These are phyloP conservation scores for Ceratocystiopsis brevicomis DNA, from an alignment of 2,329 filamentous ascomycete genomes.

Conservation along the genomic window DNA sequence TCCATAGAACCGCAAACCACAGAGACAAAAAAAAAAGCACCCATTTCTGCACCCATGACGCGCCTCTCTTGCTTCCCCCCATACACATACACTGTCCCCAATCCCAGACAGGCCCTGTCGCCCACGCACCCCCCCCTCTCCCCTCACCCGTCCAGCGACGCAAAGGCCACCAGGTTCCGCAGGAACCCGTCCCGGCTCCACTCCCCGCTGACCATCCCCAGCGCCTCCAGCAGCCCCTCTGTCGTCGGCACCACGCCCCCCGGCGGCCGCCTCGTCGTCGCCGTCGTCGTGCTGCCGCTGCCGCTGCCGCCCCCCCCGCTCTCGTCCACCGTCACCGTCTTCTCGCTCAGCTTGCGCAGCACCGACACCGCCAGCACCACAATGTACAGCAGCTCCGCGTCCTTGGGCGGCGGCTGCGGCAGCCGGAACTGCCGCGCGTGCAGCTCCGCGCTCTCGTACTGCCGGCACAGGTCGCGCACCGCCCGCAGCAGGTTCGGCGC, in stretches of 20 bases:
- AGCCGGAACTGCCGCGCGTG: slow-evolving; percentile 13
- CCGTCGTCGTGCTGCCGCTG: slow-evolving; percentile 18
- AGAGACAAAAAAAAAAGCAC: no score
- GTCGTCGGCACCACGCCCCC: slow-evolving; percentile 44
- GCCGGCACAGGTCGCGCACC: slow-evolving; percentile 49
- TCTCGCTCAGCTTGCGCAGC: slow-evolving; percentile 49
- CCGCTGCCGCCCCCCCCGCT: no score
- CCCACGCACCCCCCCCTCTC: not conserved
- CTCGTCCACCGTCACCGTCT: slow-evolving; percentile 23
- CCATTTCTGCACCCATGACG: no score
- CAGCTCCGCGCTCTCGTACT: slow-evolving; percentile 26
- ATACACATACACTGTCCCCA: no score
- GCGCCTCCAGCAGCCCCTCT: slow-evolving; percentile 46
- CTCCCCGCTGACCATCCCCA: slow-evolving; percentile 44
- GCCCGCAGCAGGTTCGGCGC: slow-evolving; percentile 61
- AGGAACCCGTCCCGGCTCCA: slow-evolving; percentile 47
- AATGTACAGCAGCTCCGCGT: slow-evolving; percentile 40
- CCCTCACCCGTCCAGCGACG: slow-evolving; percentile 24
- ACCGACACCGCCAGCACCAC: slow-evolving; percentile 49
- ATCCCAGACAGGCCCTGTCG: no score
- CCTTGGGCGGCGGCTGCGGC: slow-evolving; percentile 21
- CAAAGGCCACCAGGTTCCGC: slow-evolving; percentile 48
- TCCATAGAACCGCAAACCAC: no score
- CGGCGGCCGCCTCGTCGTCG: slow-evolving; percentile 30
- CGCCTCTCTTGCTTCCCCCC: no score